These are phyloP conservation scores for Cordia subcordata DNA, from an alignment of 257 asterid genomes.

Conservation along the genomic window DNA sequence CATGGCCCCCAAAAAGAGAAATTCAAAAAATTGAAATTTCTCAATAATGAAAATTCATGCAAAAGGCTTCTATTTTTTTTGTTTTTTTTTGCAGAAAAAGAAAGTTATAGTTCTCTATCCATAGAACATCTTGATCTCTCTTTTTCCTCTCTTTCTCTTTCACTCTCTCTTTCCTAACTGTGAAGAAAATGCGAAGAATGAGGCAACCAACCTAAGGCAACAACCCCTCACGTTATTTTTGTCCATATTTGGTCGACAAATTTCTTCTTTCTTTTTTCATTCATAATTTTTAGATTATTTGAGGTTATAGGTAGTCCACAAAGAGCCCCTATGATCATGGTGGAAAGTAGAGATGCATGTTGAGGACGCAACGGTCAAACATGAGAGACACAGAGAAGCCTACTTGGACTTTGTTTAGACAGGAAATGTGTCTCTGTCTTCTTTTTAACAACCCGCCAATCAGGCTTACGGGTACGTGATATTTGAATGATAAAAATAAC, in stretches of 20 bases:
- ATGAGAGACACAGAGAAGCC: neutral
- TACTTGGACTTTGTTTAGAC: neutral
- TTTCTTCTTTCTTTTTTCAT: neutral
- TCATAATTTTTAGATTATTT: constrained; percentile 9
- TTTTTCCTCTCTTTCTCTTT: constrained; percentile 1
- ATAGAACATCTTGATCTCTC: neutral
- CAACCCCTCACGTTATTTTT: constrained; percentile 12
- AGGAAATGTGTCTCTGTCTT: neutral
- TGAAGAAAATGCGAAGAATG: constrained; percentile 12
- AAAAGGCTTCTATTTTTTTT: neutral
- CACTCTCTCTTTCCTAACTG: constrained; percentile 12
- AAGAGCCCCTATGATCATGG: constrained; percentile 26
- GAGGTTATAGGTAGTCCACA: constrained; percentile 18
- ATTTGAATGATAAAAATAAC: too few relatives aligned
- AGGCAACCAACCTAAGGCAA: constrained; percentile 21
- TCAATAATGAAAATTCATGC: constrained; percentile 24
- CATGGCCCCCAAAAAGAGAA: too few relatives aligned
- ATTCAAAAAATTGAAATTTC: neutral
- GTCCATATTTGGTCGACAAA: constrained; percentile 2
- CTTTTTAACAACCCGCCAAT: too few relatives aligned
- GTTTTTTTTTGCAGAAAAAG: neutral
- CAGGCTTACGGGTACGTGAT: too few relatives aligned
- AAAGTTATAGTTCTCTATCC: neutral
- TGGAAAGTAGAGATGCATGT: constrained; percentile 17
- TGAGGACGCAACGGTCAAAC: constrained; percentile 7